Percentiles rank a stretch among this genome's conserved stretches.
These are phyloP conservation scores for Xylaria sp. DNA, from an alignment of 2,329 filamentous ascomycete genomes.

Conservation along the genomic window DNA sequence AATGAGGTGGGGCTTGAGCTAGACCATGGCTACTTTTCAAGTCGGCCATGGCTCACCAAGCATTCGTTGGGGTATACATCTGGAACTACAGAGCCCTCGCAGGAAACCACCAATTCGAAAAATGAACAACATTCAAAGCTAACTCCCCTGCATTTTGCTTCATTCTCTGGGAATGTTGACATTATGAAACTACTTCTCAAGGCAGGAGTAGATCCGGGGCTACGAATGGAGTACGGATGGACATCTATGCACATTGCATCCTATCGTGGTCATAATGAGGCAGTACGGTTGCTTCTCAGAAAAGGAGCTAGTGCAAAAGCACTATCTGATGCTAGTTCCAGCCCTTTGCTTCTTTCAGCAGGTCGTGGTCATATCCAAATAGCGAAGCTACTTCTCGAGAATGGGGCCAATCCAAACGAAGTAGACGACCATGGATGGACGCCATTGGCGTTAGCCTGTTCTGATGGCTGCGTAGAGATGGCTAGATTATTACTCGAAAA, in stretches of 20 bases:
- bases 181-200: constrained; percentile 15
- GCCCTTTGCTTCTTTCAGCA: not conserved
- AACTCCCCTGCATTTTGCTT: not conserved
- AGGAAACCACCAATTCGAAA: not conserved
- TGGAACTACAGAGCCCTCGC: not conserved
- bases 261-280: not conserved
- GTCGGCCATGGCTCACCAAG: not conserved
- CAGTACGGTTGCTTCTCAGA: not conserved
- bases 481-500: constrained; percentile 36
- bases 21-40: too few species aligned
- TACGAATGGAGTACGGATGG: not conserved
- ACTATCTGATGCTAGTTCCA: not conserved
- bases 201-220: not conserved
- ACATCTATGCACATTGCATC: not conserved
- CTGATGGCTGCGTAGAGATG: constrained; percentile 42
- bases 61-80: not conserved
- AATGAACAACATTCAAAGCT: not conserved
- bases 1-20: not conserved
- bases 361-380: not conserved
- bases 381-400: not conserved
- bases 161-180: not conserved
- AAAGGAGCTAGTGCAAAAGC: not conserved
- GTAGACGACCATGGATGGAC: constrained; percentile 2
- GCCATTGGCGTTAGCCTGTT: constrained; percentile 26
- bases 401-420: not conserved